Evolutionary conservation across 2,329 filamentous ascomycete genomes (phyloP), one percentile per base, ranked within the genome.

Genomic region (Claviceps sp.): DNA sequence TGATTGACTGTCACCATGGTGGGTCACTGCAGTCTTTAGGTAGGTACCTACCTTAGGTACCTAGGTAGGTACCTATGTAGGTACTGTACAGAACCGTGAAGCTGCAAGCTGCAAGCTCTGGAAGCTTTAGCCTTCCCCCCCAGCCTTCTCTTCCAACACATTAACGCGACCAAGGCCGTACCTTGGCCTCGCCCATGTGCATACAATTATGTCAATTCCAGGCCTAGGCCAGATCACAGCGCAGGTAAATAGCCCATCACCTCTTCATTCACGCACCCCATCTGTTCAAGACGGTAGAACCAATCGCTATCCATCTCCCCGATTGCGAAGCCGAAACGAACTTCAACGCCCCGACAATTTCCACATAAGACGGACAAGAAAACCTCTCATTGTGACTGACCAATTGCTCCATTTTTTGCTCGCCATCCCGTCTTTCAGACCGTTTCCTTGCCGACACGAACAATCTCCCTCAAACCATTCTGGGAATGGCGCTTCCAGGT

Each of bases 401-500:
- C 22, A 43, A 49, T 40, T 42, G 14, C 7, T 22, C 13, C 22
- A 6, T 24, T 13, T 18, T 37, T 18, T 3, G n/a, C 8, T 30
- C 47, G 16, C 13, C 2, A 6, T 44, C 24, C 3, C 18, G 13
- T 9, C 16, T 38, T 8, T 3, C 38, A 67, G 68, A 62, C 67
- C 46, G 60, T 65, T 48, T 60, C 64, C 52, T 66, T 71, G 38
- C 63, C 72, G 14, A 72, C 69, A 26, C 72, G 73, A 54, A 74
- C 67, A 49, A 65, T 77, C 56, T 64, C 63, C 56, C 77, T 91
- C 56, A 71, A 75, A 49, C 76, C 80, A 52, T 79, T 78, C 58
- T 83, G 79, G 61, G 87, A 91, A 75, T 91, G 85, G 82, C 80
- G 87, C 49, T 91, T 91, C 69, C 77, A 87, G 62, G 82, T 88